Percentiles rank a stretch among this genome's conserved stretches.
Conservation (phyloP, 805 yeast genomes). For the Diddensiella transvaalensis region DNA sequence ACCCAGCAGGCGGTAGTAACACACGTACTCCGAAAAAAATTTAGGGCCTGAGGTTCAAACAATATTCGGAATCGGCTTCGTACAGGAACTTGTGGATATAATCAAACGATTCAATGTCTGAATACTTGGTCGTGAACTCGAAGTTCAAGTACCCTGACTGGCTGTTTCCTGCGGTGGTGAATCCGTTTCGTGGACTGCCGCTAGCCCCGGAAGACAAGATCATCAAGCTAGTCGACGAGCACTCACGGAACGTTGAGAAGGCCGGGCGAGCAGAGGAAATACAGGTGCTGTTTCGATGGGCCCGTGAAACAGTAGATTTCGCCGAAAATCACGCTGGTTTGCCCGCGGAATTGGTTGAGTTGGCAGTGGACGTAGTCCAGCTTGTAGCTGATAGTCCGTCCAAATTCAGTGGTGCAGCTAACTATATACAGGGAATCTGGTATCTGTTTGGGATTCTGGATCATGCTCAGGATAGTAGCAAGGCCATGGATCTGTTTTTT, state of each 20-base stretch:
- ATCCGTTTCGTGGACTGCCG: conserved; percentile 28
- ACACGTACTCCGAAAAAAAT: too few species aligned
- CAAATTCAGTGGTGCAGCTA: conserved; percentile 27
- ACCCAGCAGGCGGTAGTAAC: too few species aligned
- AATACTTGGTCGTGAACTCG: not conserved
- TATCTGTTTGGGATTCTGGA: conserved; percentile 29
- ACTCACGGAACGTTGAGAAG: conserved; percentile 9
- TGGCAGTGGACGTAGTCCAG: conserved; percentile 26
- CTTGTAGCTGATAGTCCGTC: conserved; percentile 21
- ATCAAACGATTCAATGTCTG: conserved; percentile 4
- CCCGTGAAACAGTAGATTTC: conserved; percentile 29
- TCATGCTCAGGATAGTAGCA: conserved; percentile 14
- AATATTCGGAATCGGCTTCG: too few species aligned
- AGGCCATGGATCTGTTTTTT: conserved; percentile 28
- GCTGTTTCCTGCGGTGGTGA: conserved; percentile 29
- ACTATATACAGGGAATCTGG: conserved; percentile 32
- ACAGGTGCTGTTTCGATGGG: conserved; percentile 30
- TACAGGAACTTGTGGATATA: too few species aligned
- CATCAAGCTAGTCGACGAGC: conserved; percentile 16
- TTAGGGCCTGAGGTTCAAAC: too few species aligned
- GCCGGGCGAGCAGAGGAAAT: conserved; percentile 11
- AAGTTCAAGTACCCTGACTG: conserved; percentile 31
- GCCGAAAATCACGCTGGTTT: conserved; percentile 30
- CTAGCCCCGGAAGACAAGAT: conserved; percentile 21
- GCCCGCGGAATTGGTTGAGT: conserved; percentile 18